Base-by-base conservation (phyloP, 2,329 filamentous ascomycete genomes). In the Mollisiaceae sp. region DNA sequence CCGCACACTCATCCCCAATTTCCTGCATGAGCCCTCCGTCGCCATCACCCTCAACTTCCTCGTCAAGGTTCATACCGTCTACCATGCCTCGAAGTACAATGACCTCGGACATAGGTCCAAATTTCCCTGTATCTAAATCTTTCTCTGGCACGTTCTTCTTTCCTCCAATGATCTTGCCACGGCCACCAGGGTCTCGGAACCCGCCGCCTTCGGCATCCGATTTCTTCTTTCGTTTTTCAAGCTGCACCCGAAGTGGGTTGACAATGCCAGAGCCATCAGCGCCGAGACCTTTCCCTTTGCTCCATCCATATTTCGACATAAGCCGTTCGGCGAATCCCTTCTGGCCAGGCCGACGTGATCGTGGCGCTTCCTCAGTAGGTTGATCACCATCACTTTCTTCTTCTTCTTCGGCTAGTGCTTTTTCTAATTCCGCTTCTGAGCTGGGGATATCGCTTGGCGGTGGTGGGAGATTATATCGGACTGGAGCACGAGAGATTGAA, bases 251-350 rank as follows among this genome's bases (percentile, higher is more conserved):
- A 4, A 99, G 82, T 4, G 94, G 92, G 24, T 93, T 92, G 62
- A 92, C 84, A 72, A 99, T 97, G 67, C 95, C 95, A 27, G 89
- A 88, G 38, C 88, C 88, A 68, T 89, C 86, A 18, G 92, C 93
- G 70, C 95, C 95, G 4, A 99, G 86, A 22, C 95, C 95, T 68
- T 90, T 86, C 27, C 95, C 95, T 74, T 94, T 90, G 41, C 89
- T 90, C 92, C 94, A 98, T 63, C 95, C 95, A 79, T 97, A 95
- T 77, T 97, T 98, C 67, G 88, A 86, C 88, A 99, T 93, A 63
- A 98, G 86, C 39, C 93, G 90, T 70, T 93, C 87, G 0, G 93
- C 95, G 77, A 97, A 97, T 60, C 90, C 91, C 69, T 89, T 86
- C 77, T 97, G 91, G 18, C 93, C 92, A 0, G 93, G 93, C 2